Evolutionary conservation across 805 yeast genomes (phyloP).

Genomic region (Maudiozyma saulgeensis): DNA sequence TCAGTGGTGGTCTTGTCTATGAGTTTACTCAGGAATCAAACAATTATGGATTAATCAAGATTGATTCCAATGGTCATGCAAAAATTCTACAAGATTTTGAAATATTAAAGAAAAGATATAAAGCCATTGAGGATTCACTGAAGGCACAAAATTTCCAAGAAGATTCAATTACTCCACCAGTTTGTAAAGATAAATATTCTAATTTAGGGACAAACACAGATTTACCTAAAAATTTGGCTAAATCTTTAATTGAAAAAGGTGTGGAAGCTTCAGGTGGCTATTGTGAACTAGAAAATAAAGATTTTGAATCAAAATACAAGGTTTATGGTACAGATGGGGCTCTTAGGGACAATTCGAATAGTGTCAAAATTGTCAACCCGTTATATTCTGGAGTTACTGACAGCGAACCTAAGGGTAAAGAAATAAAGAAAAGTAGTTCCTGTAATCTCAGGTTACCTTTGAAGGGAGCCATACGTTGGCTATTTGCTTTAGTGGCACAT

Average conservation of each 20-base stretch:
- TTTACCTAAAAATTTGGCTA: conserved; percentile 36
- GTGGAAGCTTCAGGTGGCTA: conserved; percentile 43
- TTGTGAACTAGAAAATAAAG: conserved; percentile 36
- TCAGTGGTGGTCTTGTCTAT: conserved; percentile 80
- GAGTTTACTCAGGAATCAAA: conserved; percentile 74
- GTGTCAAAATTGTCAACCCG: not conserved
- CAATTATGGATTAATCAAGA: conserved; percentile 64
- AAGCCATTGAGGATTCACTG: conserved; percentile 5
- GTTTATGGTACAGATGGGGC: conserved; percentile 39
- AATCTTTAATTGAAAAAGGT: conserved; percentile 40
- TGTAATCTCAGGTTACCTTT: no score
- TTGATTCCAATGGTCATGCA: conserved; percentile 34
- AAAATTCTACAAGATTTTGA: conserved; percentile 39
- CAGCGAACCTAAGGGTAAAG: not conserved
- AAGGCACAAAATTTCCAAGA: not conserved
- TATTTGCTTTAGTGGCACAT: no score
- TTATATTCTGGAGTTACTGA: not conserved
- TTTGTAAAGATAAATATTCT: conserved; percentile 33
- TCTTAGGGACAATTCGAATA: conserved; percentile 2
- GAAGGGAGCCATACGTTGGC: no score
- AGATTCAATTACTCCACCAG: not conserved
- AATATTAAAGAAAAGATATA: conserved; percentile 39
- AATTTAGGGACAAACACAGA: conserved; percentile 35
- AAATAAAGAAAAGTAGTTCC: not conserved
- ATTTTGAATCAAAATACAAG: conserved; percentile 34